These are phyloP conservation scores for Fusarium verrucosum DNA, from an alignment of 2,329 filamentous ascomycete species.

Conservation along the genomic window DNA sequence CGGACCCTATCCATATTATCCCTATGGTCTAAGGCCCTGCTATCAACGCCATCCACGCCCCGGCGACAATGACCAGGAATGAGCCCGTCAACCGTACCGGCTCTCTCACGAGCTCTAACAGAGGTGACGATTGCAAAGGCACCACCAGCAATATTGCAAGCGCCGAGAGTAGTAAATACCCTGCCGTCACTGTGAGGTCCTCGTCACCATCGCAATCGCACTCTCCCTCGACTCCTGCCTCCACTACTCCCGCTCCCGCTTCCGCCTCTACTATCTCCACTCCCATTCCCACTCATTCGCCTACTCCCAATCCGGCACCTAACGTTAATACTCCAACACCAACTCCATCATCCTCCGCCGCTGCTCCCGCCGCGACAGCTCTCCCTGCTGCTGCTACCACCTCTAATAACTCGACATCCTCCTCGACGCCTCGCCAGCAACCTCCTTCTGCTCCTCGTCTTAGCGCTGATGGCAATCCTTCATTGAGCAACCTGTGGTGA, in stretches of 20 bases:
- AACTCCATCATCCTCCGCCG: conserved; percentile 31
- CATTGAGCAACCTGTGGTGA: conserved; percentile 43
- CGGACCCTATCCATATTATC: conserved; percentile 25
- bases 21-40: conserved; percentile 47
- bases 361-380: conserved; percentile 31
- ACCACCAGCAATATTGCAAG: conserved; percentile 51
- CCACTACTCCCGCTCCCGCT: conserved; percentile 49
- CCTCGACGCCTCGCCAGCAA: conserved; percentile 35
- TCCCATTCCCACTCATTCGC: conserved; percentile 45
- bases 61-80: conserved; percentile 72
- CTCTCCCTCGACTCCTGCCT: conserved; percentile 40
- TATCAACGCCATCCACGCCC: conserved; percentile 46
- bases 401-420: conserved; percentile 19
- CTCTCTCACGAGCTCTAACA: conserved; percentile 57
- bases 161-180: conserved; percentile 73
- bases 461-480: conserved; percentile 41
- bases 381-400: conserved; percentile 22
- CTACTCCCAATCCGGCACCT: conserved; percentile 39
- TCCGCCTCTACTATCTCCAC: conserved; percentile 46
- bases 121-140: neutral
- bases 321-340: conserved; percentile 24
- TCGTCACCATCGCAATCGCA: conserved; percentile 40
- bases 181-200: conserved; percentile 70
- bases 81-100: conserved; percentile 69
- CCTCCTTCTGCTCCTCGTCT: conserved; percentile 29